Evolutionary conservation across 192 early-diverging fungal genomes (phyloP), one percentile per base, ranked within the genome.

Genomic region (Umbelopsis sp.): DNA sequence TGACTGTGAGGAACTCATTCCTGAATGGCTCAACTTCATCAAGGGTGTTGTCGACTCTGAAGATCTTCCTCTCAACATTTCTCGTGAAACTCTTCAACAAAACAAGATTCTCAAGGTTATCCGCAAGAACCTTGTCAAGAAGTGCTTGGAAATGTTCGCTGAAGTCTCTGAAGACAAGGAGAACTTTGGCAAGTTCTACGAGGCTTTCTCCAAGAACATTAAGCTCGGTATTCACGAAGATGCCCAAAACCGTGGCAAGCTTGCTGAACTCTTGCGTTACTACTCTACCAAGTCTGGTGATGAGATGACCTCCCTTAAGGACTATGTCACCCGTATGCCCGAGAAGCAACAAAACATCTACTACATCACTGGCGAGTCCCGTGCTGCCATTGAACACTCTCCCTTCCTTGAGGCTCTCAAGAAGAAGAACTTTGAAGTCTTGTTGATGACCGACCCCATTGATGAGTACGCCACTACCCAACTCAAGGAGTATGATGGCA

Each of bases 311-410:
- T 98, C 97, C 66, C 86, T 99, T 83, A 97, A 98, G 92, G 98
- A 99, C 90, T 99, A 99, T 81, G 90, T 98, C 75, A 97, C 95
- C 72, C 98, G 98, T 83, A 99, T 99, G 98, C 94, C 95, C 84
- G 96, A 97, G 89, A 96, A 96, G 92, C 98, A 99, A 86, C 97
- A 98, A 93, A 92, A 94, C 89, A 99, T 99, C 86, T 99, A 98
- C 89, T 96, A 95, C 87, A 97, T 98, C 89, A 98, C 97, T 67
- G 97, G 96, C 70, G 95, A 97, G 88, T 94, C 92, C 77, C 90
- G 90, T 74, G 89, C 91, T 76, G 92, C 91, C 38, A 95, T 98
- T 73, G 97, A 98, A 87, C 94, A 94, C 84, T 93, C 95, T 77
- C 97, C 98, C 51, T 99, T 98, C 94, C 84, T 98, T 43, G 98